phyloP scores from a whole-genome alignment of 2,329 filamentous ascomycete species.

The Colletotrichum sublineola region DNA sequence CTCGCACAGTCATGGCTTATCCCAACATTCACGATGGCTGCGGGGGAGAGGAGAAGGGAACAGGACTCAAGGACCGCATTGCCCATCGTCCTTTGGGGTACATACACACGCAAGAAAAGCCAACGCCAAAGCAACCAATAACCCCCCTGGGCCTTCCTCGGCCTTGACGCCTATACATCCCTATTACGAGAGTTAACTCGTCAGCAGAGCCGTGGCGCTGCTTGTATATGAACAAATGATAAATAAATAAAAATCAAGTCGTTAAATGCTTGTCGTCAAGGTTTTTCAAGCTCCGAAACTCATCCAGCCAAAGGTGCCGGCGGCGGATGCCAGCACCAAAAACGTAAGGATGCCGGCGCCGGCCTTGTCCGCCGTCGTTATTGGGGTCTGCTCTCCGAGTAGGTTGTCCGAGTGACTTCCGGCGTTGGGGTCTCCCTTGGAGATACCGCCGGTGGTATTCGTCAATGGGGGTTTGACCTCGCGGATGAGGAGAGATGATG shows the following conservation, averaged over 20 bases:
- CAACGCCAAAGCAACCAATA: slow-evolving; percentile 45
- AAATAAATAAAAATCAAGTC: slow-evolving; percentile 27
- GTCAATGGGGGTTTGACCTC: slow-evolving; percentile 58
- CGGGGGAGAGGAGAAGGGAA: slow-evolving; percentile 58
- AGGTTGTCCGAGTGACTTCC: slow-evolving; percentile 55
- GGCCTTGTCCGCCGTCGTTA: slow-evolving; percentile 60
- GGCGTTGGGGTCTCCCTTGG: slow-evolving; percentile 58
- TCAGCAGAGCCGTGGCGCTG: slow-evolving; percentile 32
- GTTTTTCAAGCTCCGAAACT: slow-evolving; percentile 54
- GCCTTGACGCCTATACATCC: slow-evolving; percentile 37
- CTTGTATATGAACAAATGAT: slow-evolving; percentile 22
- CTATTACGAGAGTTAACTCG: slow-evolving; percentile 24
- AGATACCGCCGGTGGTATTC: slow-evolving; percentile 64
- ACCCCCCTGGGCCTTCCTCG: slow-evolving; percentile 31
- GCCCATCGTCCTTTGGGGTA: slow-evolving; percentile 1
- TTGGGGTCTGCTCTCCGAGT: slow-evolving; percentile 48
- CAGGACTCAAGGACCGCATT: slow-evolving; percentile 6
- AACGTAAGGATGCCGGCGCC: slow-evolving; percentile 63
- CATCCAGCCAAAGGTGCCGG: slow-evolving; percentile 64
- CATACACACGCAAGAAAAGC: slow-evolving; percentile 45
- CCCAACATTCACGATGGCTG: slow-evolving; percentile 46
- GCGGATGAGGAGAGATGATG: slow-evolving; percentile 65
- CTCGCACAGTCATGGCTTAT: neutral
- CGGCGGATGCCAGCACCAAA: slow-evolving; percentile 56
- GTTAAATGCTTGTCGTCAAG: slow-evolving; percentile 19